Base-by-base conservation (phyloP, 129 eudicot species). In the Tanacetum coccineum region DNA sequence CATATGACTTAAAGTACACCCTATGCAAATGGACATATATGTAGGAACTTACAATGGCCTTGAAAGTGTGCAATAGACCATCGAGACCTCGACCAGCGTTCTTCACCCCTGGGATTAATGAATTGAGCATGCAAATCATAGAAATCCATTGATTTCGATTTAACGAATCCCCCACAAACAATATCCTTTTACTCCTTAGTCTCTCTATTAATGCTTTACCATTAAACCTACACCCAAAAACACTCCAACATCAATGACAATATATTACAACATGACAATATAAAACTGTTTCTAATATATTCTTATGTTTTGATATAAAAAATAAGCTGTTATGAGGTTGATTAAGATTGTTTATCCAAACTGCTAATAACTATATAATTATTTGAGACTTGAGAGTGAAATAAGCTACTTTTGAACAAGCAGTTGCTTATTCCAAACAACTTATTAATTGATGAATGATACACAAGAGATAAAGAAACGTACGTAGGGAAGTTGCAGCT, bases 61-160 rank as follows among this genome's bases (percentile, higher is more conserved):
- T 77, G 81, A 85, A 82, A 48, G 65, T 66, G 60, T 75, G 63
- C 70, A 85, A 73, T 49, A 78, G 65, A 25, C 85, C 82, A 51
- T 70, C 79, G 62, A 65, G 70, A 68, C 64, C 82, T 84, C 73
- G 52, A 13, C 72, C 80, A 9, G 55, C 81, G 19, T 42, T 56
- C 20, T 84, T 65, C n/a, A 18, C 45, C 20, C 84, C 80, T 11
- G 70, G 76, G 62, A 85, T 76, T 2, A 67, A 64, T 65, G 85
- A 56, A 18, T 82, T 83, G 13, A 85, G 66, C 51, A 85, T 64
- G 62, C 96, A 88, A 22, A 88, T 84, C 92, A 88, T 80, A 0
- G 96, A 88, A 12, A 78, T 80, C 89, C 89, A 88, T 72, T 88
- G 96, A 12, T 83, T 83, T 66, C 96, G 76, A 70, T 85, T 88